A percentile compares a stretch with the other conserved stretches of the same genome.
phyloP scores from a whole-genome alignment of 2,329 filamentous ascomycete species.

The Bipolaris sorokiniana region DNA sequence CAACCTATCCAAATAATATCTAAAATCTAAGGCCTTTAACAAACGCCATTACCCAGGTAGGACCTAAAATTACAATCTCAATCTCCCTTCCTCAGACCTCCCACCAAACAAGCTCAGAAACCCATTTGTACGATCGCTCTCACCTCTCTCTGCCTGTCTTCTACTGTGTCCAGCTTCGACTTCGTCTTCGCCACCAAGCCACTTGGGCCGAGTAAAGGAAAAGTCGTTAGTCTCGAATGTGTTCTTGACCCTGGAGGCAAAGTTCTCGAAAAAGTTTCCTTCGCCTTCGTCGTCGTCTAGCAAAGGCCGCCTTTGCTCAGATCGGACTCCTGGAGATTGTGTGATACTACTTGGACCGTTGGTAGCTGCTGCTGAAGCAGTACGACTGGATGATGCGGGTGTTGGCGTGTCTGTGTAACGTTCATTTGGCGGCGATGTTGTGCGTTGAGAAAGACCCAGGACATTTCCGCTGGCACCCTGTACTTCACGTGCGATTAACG shows the following conservation, averaged over 20 bases:
- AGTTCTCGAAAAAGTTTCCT: conserved; percentile 81
- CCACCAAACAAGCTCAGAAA: conserved; percentile 45
- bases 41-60: background rate
- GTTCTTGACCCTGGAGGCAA: conserved; percentile 87
- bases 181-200: conserved; percentile 69
- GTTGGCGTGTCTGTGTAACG: conserved; percentile 34
- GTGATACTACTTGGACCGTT: conserved; percentile 21
- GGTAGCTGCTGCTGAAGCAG: background rate
- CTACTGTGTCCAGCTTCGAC: conserved; percentile 18
- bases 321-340: conserved; percentile 4
- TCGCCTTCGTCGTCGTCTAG: conserved; percentile 68
- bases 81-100: conserved; percentile 39
- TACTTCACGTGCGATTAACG: conserved; percentile 84
- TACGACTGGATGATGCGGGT: conserved; percentile 6
- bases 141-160: conserved; percentile 10
- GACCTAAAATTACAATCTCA: conserved; percentile 33
- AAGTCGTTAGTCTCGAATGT: conserved; percentile 77
- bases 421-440: conserved; percentile 24
- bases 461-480: conserved; percentile 51
- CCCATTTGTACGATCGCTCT: conserved; percentile 22
- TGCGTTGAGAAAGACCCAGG: conserved; percentile 38
- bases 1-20: background rate
- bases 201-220: conserved; percentile 69
- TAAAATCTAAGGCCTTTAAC: background rate
- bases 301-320: conserved; percentile 31